Evolutionary conservation across 1,284 basidiomycete genomes (phyloP), one percentile per base, ranked within the genome.

Genomic region (Sporisorium sorghi): DNA sequence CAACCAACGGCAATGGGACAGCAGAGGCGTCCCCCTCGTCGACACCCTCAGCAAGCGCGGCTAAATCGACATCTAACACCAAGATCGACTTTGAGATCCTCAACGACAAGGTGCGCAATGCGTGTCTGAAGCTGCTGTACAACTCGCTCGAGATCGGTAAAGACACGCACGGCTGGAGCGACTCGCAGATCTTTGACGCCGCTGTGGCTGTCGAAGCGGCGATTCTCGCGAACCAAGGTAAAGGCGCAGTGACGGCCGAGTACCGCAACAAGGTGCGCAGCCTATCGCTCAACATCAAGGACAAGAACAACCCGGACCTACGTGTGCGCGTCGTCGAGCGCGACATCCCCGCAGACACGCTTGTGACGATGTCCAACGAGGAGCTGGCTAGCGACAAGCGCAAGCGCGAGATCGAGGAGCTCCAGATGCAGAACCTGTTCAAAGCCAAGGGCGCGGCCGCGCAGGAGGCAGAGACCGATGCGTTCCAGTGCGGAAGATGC

Each of bases 381-480:
- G 95, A 99, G 80, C 93, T 99, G 91, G 96, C 96, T 2, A 94
- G 93, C 1, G 94, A 94, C 81, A 93, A 95, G 78, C 88, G 94
- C 37, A 89, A 89, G 67, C 91, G 91, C 81, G 92, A 99, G 72
- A 89, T 90, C 58, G 90, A 92, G 77, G 90, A 93, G 64, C 39
- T 84, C 35, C 78, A 82, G 53, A 74, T 79, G 66, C 81, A 82
- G 44, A 99, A 99, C 82, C 86, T 99, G 50, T 93, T 94, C 88
- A 92, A 94, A 55, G 91, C 95, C 2, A 90, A 97, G 17, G 93
- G 92, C 3, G 96, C 95, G 0, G 93, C 89, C 15, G 92, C 95
- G 73, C 85, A 86, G 56, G 85, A 88, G 85, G 95, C 96, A 15
- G 96, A 99, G 85, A 99, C 97, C 0, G 94, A 96, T 77, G 94